Base-by-base conservation (phyloP, 148 eudicot species). In the Camellia granthamiana region DNA sequence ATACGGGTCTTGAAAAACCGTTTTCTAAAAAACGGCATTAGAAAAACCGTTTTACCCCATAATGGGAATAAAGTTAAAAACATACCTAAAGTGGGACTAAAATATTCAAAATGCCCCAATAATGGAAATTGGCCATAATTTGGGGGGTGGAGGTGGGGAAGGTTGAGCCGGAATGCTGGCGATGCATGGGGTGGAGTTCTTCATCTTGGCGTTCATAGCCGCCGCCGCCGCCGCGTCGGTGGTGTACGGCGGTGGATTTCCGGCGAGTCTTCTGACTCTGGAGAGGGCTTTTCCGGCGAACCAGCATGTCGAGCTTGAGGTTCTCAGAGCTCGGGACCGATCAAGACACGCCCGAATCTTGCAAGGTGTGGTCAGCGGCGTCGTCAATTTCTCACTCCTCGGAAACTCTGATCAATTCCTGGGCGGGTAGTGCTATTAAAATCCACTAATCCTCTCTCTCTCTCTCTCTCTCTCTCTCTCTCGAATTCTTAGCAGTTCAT, bases 391-490 rank as follows among this genome's bases (percentile, higher is more conserved):
- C 19, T 72, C 78, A 10, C 93, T 94, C 58, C 80, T 75, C 76
- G 98, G 98, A 5, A 73, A 90, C 74, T 87, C 97, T 81, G 98
- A 95, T 90, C 95, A 95, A 78, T 91, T 86, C 71, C 77, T 81
- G 52, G 86, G 83, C 51, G 51, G 51, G 51, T 47, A 47, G 51
- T 47, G 51, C 51, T 47, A 47, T 1, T 7, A 47, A 7, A 47
- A 47, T 47, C 51, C 51, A 4, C 51, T 30, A 4, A 7, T 23
- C 30, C 30, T 23, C 30, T 23, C 30, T 23, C 30, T 23, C 30
- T 23, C 30, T 23, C 0, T 46, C 51, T 46, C 51, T 47, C 51
- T 47, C 51, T 47, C 51, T 47, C 5, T 4, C 51, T 47, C 51
- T 47, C 0, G 51, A 47, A 47, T 47, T 47, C 51, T 47, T 47